Conservation (phyloP, 176 grass and related monocot species). For the Metroxylon sagu region DNA sequence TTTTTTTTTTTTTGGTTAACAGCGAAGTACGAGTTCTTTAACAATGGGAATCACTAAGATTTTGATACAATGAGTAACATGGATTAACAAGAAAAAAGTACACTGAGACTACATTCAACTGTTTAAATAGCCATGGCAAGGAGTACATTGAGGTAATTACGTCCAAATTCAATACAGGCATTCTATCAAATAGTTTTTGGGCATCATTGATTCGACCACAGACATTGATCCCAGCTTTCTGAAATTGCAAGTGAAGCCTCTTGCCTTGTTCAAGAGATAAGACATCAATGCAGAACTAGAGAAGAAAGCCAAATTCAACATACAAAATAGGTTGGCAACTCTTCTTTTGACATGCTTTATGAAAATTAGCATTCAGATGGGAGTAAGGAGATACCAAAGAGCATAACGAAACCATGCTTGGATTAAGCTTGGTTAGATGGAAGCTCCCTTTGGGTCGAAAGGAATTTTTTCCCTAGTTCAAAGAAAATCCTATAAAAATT, state of each 20-base stretch:
- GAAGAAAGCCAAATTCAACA: not conserved
- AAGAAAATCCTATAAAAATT: too few relatives aligned
- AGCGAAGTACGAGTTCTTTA: too few relatives aligned
- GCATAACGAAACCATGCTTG: not conserved
- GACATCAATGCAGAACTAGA: constrained; percentile 14
- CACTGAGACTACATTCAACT: too few relatives aligned
- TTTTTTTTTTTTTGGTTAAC: too few relatives aligned
- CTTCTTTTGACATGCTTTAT: not conserved
- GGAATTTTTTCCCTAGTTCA: too few relatives aligned
- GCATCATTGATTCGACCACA: constrained; percentile 10
- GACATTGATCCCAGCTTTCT: not conserved
- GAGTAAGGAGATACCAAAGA: not conserved
- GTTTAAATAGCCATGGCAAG: too few relatives aligned
- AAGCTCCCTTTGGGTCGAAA: too few relatives aligned
- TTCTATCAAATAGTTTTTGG: constrained; percentile 10
- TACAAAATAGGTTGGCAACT: not conserved
- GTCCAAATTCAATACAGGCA: constrained; percentile 2
- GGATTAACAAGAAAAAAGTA: too few relatives aligned
- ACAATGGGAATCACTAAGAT: too few relatives aligned
- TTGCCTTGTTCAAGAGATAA: constrained; percentile 2
- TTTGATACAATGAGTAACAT: too few relatives aligned
- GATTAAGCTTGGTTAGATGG: too few relatives aligned
- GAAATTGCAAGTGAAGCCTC: constrained; percentile 7
- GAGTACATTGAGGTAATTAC: not conserved
- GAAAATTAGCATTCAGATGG: not conserved